Base-by-base conservation (phyloP, 148 eudicot species). In the Chenopodium suecicum region DNA sequence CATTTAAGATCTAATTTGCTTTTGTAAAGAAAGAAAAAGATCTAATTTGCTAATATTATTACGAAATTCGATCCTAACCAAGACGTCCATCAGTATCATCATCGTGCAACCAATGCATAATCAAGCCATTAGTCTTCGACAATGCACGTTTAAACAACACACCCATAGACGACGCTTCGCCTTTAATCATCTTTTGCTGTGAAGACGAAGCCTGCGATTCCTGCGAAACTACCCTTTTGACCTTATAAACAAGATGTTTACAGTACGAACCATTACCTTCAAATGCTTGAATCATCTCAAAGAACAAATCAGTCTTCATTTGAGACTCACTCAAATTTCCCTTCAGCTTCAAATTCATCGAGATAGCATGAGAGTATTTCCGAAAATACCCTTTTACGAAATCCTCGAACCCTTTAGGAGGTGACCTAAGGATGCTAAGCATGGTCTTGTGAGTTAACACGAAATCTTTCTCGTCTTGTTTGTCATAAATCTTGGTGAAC, bases 371-470 rank as follows among this genome's bases (percentile, higher is more conserved):
- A 29, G 82, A 78, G n/a, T 58, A 72, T 41, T 78, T 83, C 34
- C 82, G 65, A 66, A 83, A 83, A 34, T 83, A 65, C 50, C 85
- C 82, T 19, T 9, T 78, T 22, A 83, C 85, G 62, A 83, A 83
- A 37, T 65, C 82, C 68, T 74, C 74, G 25, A 83, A 83, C 22
- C 82, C 85, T 22, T 10, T 10, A 0, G 82, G 85, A 19, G 78
- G 85, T 17, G 31, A 31, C 46, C 70, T 22, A 44, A 73, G 78
- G n/a, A 50, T 63, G 27, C 13, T 50, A 12, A 56, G 44, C 78
- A 78, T 78, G 12, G 67, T 73, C 29, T 19, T 32, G 32, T 78
- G 82, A n/a, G 78, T 63, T 31, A 70, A 34, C 77, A 77, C 22
- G 32, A 77, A 77, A 11, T 76, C 81, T 68, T 82, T 58, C 46